Evolutionary conservation across 2,329 filamentous ascomycete species (phyloP).

Genomic region (Nemania sp.): DNA sequence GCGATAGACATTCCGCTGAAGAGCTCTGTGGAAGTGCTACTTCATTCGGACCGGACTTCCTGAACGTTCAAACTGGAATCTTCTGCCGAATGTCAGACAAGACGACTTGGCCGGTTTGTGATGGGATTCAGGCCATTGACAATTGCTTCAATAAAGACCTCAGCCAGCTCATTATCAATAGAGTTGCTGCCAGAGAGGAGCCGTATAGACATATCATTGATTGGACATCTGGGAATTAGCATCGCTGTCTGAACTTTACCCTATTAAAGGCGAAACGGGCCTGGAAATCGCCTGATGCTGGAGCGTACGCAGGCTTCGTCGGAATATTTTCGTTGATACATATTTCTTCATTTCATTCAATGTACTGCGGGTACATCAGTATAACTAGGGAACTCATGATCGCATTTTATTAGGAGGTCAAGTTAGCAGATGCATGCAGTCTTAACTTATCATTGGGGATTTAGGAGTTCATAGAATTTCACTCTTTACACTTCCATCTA

Average conservation of each 20-base stretch:
- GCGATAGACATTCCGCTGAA: conserved; percentile 36
- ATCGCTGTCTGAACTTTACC: background rate
- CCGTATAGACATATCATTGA: conserved; percentile 40
- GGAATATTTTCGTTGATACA: too few relatives aligned
- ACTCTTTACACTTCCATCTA: too few relatives aligned
- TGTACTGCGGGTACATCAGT: too few relatives aligned
- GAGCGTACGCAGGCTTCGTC: too few relatives aligned
- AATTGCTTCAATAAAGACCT: conserved; percentile 42
- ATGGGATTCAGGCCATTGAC: conserved; percentile 14
- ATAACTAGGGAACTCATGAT: too few relatives aligned
- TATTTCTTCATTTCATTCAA: too few relatives aligned
- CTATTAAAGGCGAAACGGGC: background rate
- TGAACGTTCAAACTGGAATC: conserved; percentile 35
- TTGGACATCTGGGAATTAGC: conserved; percentile 34
- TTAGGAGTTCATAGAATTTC: too few relatives aligned
- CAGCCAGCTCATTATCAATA: conserved; percentile 39
- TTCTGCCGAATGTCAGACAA: conserved; percentile 50
- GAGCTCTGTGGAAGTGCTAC: conserved; percentile 43
- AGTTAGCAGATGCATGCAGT: too few relatives aligned
- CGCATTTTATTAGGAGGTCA: too few relatives aligned
- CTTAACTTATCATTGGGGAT: too few relatives aligned
- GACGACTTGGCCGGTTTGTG: conserved; percentile 43
- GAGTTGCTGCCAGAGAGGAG: conserved; percentile 34
- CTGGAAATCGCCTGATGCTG: background rate
- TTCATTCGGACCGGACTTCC: conserved; percentile 46